Conservation (phyloP, 805 yeast genomes). For the Lachancea sp. region DNA sequence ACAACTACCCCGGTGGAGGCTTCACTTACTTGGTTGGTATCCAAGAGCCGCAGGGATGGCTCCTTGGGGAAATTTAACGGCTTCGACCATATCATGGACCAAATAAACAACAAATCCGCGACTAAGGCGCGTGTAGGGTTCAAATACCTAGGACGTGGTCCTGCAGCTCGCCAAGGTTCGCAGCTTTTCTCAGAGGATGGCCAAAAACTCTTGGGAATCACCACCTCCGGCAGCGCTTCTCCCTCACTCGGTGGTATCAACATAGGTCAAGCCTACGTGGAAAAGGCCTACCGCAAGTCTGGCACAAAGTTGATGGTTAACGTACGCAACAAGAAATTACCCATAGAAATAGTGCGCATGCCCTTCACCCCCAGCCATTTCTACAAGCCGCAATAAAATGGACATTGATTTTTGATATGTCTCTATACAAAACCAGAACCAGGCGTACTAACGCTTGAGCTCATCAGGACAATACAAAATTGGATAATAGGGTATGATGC, state of each 20-base stretch:
- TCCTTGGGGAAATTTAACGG: constrained; percentile 60
- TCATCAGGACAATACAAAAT: too few relatives aligned
- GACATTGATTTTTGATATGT: constrained; percentile 7
- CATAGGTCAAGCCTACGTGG: constrained; percentile 85
- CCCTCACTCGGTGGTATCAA: constrained; percentile 69
- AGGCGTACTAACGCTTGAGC: too few relatives aligned
- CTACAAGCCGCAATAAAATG: constrained; percentile 38
- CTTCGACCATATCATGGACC: constrained; percentile 56
- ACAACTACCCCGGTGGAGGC: constrained; percentile 81
- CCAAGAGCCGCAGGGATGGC: constrained; percentile 62
- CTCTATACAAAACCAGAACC: too few relatives aligned
- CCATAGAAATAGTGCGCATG: constrained; percentile 69
- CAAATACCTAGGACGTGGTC: constrained; percentile 57
- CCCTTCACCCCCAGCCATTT: constrained; percentile 79
- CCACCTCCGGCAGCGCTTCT: constrained; percentile 56
- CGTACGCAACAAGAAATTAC: constrained; percentile 76
- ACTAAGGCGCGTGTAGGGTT: constrained; percentile 69
- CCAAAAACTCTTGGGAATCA: constrained; percentile 46
- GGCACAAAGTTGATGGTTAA: constrained; percentile 70
- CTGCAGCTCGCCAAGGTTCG: constrained; percentile 84
- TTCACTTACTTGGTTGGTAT: constrained; percentile 81
- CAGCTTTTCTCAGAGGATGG: constrained; percentile 54
- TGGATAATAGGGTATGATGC: too few relatives aligned
- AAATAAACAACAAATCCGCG: constrained; percentile 57
- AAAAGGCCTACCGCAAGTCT: constrained; percentile 60